A percentile compares a stretch with the other conserved stretches of the same genome.
phyloP scores from a whole-genome alignment of 1,284 basidiomycete species.

The Coriolopsis trogii region DNA sequence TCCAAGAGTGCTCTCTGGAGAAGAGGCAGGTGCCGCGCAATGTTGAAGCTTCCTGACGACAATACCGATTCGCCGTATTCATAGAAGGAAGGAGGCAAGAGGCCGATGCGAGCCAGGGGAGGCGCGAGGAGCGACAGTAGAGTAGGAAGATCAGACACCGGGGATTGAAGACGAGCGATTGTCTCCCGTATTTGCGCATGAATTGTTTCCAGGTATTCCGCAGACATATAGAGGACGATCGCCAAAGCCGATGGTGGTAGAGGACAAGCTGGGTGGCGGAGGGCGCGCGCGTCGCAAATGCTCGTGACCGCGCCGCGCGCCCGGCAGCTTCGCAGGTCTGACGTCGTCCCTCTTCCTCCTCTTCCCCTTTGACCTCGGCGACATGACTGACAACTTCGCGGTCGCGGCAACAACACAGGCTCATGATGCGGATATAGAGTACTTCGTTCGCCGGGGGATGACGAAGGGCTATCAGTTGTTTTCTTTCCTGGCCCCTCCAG shows the following conservation, averaged over 20 bases:
- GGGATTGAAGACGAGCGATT: slow-evolving; percentile 53
- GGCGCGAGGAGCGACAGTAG: slow-evolving; percentile 58
- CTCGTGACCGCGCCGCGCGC: not conserved
- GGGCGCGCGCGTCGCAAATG: not conserved
- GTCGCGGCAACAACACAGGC: slow-evolving; percentile 28
- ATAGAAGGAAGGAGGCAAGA: slow-evolving; percentile 60
- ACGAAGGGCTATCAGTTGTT: slow-evolving; percentile 65
- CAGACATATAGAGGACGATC: slow-evolving; percentile 22
- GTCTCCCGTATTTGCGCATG: slow-evolving; percentile 45
- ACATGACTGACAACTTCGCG: slow-evolving; percentile 29
- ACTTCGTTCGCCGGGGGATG: slow-evolving; percentile 64
- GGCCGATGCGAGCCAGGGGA: slow-evolving; percentile 56
- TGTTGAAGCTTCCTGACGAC: slow-evolving; percentile 35
- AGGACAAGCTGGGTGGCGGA: not conserved
- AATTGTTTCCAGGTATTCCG: slow-evolving; percentile 31
- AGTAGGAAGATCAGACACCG: slow-evolving; percentile 50
- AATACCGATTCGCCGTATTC: slow-evolving; percentile 42
- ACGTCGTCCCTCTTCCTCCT: slow-evolving; percentile 16
- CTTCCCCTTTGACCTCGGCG: not conserved
- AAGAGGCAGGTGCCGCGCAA: slow-evolving; percentile 53
- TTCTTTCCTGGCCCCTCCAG: slow-evolving; percentile 61
- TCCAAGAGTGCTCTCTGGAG: slow-evolving; percentile 69
- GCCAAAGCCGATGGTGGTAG: not conserved
- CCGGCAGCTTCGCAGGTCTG: slow-evolving; percentile 6
- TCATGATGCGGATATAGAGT: slow-evolving; percentile 44